Evolutionary conservation across 2,329 filamentous ascomycete species (phyloP), one percentile per base, ranked within the genome.

Genomic region (Colletotrichum sp.): DNA sequence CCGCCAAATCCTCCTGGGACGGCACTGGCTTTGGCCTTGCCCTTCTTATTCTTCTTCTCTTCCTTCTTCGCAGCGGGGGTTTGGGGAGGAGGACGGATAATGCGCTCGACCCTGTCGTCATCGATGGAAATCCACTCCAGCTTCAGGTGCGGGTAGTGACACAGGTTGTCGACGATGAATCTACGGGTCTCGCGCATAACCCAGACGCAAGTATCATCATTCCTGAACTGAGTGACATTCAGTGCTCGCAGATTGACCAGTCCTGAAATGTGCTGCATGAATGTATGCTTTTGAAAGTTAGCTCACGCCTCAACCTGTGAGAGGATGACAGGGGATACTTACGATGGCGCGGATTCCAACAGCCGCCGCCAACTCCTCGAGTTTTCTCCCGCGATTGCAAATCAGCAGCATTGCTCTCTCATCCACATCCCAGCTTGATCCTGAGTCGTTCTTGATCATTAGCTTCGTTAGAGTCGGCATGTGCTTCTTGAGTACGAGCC

Each of bases 61-160:
- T 78, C 79, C 83, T 78, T 79, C 83, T 77, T 77, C 74, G 70
- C 76, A 79, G 79, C 79, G 81, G 70, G 75, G 73, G 71, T 61
- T 7, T 77, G 69, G 8, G 86, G 81, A 8, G 83, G 79, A 68
- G 84, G 84, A 36, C 89, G 84, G 28, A 89, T 80, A 21, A 92
- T 85, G 24, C 86, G 86, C 38, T 90, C 88, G 6, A 90, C 87
- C 1, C 83, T 82, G 70, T 88, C 84, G 12, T 88, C 88, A 58
- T 89, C 88, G 73, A 92, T 87, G 7, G 90, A 89, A 21, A 93
- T 83, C 85, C 89, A 93, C 79, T 92, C 89, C 4, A 93, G 84
- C 78, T 89, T 89, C 79, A 91, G 83, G 12, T 88, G 80, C 0
- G 89, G 89, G 73, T 89, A 86, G 74, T 92, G 89, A 3, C 89